Percentiles rank a stretch among this genome's conserved stretches.
These are phyloP conservation scores for Chlorella vulgaris DNA, from an alignment of 139 green algal species.

Conservation along the genomic window DNA sequence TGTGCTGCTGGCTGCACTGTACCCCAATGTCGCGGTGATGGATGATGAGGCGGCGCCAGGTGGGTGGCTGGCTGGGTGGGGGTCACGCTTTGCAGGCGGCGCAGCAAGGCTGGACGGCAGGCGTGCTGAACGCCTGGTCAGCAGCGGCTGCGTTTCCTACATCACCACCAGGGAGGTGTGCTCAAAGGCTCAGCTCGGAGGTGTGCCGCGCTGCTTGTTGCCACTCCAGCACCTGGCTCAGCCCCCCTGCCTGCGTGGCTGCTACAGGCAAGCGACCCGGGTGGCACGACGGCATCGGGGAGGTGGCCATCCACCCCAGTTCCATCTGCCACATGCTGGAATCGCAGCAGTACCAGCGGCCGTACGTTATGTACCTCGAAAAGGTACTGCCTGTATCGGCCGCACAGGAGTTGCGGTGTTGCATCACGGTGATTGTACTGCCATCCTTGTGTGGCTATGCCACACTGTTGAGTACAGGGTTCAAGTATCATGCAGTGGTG, in stretches of 20 bases:
- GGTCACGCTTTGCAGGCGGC: not conserved
- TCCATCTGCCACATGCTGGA: constrained; percentile 58
- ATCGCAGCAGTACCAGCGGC: constrained; percentile 56
- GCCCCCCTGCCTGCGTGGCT: not conserved
- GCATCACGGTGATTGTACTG: too few species aligned
- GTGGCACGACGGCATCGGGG: constrained; percentile 58
- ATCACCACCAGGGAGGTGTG: too few species aligned
- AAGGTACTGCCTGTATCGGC: too few species aligned
- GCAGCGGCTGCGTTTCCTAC: too few species aligned
- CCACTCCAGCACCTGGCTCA: too few species aligned
- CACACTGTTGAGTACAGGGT: too few species aligned
- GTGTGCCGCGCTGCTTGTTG: too few species aligned
- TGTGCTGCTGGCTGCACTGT: constrained; percentile 83
- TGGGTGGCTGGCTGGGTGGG: not conserved
- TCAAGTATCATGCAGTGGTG: not conserved
- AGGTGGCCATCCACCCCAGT: constrained; percentile 77
- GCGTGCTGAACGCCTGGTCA: too few species aligned
- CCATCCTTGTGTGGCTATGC: too few species aligned
- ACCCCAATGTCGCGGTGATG: constrained; percentile 86
- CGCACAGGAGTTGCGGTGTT: too few species aligned
- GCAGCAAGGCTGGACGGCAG: too few species aligned
- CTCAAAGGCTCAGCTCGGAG: too few species aligned
- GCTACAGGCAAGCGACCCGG: constrained; percentile 38
- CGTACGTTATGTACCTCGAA: constrained; percentile 85
- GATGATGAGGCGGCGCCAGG: constrained; percentile 45